phyloP scores from a whole-genome alignment of 768 basidiomycete species.

The Hygrocybe punicea region DNA sequence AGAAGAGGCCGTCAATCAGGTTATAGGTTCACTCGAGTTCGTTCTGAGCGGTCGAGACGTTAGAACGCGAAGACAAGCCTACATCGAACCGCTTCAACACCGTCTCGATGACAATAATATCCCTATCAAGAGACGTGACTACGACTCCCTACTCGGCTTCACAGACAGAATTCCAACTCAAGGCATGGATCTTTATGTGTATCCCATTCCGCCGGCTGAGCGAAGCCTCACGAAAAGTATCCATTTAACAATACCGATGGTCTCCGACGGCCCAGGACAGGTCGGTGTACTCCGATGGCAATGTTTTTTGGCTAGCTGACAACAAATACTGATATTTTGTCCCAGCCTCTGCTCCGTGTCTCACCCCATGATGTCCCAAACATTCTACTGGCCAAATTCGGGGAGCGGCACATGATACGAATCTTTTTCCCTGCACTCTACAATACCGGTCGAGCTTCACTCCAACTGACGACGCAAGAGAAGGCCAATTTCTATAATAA shows the following conservation, averaged over 20 bases:
- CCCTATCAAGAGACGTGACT: neutral
- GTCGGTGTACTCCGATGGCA: too few species aligned
- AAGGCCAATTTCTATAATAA: neutral
- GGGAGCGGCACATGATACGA: neutral
- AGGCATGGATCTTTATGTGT: neutral
- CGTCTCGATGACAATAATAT: too few species aligned
- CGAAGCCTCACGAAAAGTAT: neutral
- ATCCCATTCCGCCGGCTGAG: neutral
- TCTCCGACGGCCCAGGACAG: too few species aligned
- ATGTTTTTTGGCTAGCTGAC: too few species aligned
- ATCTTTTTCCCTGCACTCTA: neutral
- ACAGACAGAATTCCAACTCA: neutral
- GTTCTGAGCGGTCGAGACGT: neutral
- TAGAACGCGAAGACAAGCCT: neutral
- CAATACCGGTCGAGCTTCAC: too few species aligned
- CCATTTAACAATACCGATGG: slow-evolving; percentile 2
- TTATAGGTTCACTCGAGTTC: neutral
- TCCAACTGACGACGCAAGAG: neutral
- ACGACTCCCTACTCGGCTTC: slow-evolving; percentile 4
- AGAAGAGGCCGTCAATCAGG: too few species aligned
- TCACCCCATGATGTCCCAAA: neutral
- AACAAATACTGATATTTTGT: too few species aligned
- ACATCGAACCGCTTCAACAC: neutral
- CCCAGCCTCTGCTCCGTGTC: too few species aligned
- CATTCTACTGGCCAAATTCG: neutral